Evolutionary conservation across 257 asterid species (phyloP).

Genomic region (Solanum sitiens): DNA sequence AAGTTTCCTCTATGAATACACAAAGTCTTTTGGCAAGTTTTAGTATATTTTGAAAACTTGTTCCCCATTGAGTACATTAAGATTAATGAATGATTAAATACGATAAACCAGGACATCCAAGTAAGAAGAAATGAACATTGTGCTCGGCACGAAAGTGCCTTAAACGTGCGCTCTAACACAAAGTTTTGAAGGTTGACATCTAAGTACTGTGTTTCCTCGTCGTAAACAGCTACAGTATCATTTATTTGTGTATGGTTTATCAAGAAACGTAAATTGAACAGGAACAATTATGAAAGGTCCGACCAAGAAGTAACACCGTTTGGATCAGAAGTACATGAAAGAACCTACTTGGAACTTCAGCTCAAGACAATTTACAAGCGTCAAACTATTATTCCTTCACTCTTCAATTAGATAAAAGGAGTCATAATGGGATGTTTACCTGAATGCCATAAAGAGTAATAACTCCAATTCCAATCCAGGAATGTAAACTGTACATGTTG

Average conservation of each 20-base stretch:
- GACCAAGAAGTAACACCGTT: background rate
- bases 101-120: background rate
- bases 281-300: background rate
- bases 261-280: background rate
- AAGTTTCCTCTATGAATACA: background rate
- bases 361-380: background rate
- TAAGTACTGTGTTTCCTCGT: background rate
- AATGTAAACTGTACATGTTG: constrained; percentile 90
- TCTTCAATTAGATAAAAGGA: background rate
- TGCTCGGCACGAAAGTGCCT: background rate
- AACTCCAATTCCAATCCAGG: constrained; percentile 89
- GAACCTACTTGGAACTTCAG: background rate
- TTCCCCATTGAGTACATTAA: background rate
- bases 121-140: background rate
- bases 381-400: background rate
- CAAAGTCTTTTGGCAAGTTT: background rate
- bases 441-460: constrained; percentile 79
- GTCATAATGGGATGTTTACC: constrained; percentile 24
- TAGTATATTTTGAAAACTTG: background rate
- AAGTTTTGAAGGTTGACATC: background rate
- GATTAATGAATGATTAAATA: background rate
- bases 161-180: background rate
- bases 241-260: background rate
- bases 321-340: background rate
- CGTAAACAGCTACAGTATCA: background rate